phyloP scores from a whole-genome alignment of 176 grass and related monocot genomes.

The Paspalum notatum region DNA sequence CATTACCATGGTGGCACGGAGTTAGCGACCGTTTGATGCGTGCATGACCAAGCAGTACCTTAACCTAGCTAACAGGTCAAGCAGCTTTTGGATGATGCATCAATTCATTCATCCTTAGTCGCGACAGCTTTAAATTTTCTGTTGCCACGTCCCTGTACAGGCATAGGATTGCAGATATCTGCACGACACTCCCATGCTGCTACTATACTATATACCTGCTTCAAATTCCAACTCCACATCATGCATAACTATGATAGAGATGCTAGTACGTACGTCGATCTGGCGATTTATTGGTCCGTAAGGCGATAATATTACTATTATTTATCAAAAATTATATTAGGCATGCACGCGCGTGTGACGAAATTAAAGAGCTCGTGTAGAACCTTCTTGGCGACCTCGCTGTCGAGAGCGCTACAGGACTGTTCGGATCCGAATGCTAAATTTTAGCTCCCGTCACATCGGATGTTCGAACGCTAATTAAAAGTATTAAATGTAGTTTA shows the following conservation, averaged over 20 bases:
- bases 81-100: neutral
- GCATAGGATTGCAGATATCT: too few species aligned
- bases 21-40: too few species aligned
- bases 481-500: too few species aligned
- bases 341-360: neutral
- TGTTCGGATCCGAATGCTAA: too few species aligned
- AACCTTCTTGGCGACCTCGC: neutral
- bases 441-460: too few species aligned
- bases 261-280: neutral
- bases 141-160: conserved; percentile 17
- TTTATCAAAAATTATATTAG: neutral
- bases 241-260: neutral
- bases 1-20: too few species aligned
- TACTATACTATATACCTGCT: neutral
- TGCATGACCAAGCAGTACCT: too few species aligned
- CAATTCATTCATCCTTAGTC: neutral
- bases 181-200: neutral
- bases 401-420: too few species aligned
- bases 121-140: conserved; percentile 1
- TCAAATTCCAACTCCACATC: conserved; percentile 1
- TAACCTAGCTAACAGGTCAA: neutral
- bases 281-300: neutral
- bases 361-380: neutral
- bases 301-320: too few species aligned
- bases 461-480: too few species aligned